phyloP scores from a whole-genome alignment of 179 eudicot genomes.

The Actinidia polygama region DNA sequence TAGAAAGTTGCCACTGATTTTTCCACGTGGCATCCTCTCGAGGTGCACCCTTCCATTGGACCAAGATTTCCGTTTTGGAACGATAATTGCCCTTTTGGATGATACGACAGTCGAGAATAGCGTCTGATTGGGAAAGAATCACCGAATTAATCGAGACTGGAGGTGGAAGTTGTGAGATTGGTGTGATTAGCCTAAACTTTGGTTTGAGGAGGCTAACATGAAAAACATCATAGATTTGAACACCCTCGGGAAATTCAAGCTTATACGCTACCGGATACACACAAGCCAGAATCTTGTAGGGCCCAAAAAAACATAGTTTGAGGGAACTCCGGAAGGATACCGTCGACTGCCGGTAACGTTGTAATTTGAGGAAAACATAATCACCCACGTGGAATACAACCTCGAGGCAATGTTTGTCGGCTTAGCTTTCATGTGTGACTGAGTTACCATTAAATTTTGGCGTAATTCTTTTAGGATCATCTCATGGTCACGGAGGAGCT shows the following conservation, averaged over 20 bases:
- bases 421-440: constrained; percentile 5
- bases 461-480: not conserved
- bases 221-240: not conserved
- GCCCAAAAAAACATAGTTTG: not conserved
- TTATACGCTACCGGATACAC: not conserved
- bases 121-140: not conserved
- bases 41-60: not conserved
- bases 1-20: not conserved
- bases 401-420: constrained; percentile 4
- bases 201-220: not conserved
- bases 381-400: constrained; percentile 3
- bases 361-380: constrained; percentile 17
- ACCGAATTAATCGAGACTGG: not conserved
- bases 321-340: not conserved
- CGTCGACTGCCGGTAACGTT: constrained; percentile 13
- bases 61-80: not conserved
- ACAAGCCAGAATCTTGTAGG: not conserved
- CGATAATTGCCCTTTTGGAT: not conserved
- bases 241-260: not conserved
- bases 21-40: not conserved
- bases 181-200: not conserved
- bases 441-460: not conserved
- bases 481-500: not conserved
- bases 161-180: not conserved
- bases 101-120: not conserved